phyloP scores from a whole-genome alignment of 169 alveolate species.

The Plasmodium knowlesi region DNA sequence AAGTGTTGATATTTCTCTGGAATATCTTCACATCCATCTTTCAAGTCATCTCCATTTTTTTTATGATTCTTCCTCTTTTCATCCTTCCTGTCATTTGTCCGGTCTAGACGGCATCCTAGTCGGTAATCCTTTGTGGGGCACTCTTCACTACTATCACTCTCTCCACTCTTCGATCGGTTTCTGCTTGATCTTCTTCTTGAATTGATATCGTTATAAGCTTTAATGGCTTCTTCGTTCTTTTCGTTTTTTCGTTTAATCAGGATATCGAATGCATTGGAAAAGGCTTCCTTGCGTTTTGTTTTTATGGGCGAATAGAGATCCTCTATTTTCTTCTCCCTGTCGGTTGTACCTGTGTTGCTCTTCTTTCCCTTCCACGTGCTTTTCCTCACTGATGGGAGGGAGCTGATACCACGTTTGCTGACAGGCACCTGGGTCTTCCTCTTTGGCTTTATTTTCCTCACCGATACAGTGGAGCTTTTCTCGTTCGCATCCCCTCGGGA shows the following conservation, averaged over 20 bases:
- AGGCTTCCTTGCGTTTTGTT: slow-evolving; percentile 16
- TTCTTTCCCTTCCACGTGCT: neutral
- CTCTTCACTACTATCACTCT: neutral
- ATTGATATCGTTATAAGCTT: slow-evolving; percentile 52
- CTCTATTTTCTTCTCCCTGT: neutral
- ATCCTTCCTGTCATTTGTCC: neutral
- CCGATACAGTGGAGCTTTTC: neutral
- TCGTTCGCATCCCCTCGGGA: neutral
- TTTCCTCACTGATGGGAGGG: neutral
- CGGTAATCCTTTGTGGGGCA: neutral
- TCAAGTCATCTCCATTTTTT: slow-evolving; percentile 34
- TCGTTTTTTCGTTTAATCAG: slow-evolving; percentile 49
- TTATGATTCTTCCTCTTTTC: slow-evolving; percentile 18
- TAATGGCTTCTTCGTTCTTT: slow-evolving; percentile 56
- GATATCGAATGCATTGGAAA: slow-evolving; percentile 49
- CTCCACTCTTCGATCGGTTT: neutral
- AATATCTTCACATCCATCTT: slow-evolving; percentile 27
- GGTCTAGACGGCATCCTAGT: neutral
- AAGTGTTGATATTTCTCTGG: slow-evolving; percentile 25
- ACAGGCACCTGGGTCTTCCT: neutral
- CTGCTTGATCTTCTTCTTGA: slow-evolving; percentile 26
- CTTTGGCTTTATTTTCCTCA: neutral
- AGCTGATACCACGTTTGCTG: neutral
- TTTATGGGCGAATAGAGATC: neutral
- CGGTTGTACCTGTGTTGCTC: neutral